These are phyloP conservation scores for Graphilbum ipis-grandicollis DNA, from an alignment of 2,329 filamentous ascomycete genomes.

Conservation along the genomic window DNA sequence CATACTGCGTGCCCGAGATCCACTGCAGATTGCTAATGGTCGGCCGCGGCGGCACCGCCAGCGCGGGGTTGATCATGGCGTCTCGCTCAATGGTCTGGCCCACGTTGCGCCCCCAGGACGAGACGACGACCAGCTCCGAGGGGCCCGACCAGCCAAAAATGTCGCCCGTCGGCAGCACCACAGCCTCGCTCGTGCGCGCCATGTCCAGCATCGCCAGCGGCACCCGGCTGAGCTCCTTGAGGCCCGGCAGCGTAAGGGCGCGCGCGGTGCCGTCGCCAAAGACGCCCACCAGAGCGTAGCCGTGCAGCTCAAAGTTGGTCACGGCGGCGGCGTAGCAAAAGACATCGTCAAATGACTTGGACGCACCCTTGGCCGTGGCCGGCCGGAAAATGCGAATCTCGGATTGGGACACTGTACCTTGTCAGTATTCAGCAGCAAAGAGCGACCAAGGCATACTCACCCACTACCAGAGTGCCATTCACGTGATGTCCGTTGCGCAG, in stretches of 20 bases:
- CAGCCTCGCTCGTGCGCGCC: conserved; percentile 48
- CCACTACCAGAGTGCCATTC: conserved; percentile 65
- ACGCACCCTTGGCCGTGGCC: conserved; percentile 71
- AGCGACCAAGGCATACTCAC: conserved; percentile 19
- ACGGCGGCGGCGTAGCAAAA: conserved; percentile 70
- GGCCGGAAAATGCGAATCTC: conserved; percentile 83
- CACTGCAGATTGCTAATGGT: conserved; percentile 93
- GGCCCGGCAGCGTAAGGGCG: conserved; percentile 69
- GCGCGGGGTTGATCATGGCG: conserved; percentile 59
- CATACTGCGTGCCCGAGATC: conserved; percentile 87
- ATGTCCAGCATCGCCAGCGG: conserved; percentile 56
- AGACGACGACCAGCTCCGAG: conserved; percentile 67
- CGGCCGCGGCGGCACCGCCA: conserved; percentile 59
- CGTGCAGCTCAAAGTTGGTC: conserved; percentile 55
- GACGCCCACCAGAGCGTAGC: conserved; percentile 63
- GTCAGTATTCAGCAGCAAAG: no score
- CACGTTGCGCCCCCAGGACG: conserved; percentile 60
- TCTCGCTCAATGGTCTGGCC: conserved; percentile 48
- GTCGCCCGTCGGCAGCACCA: conserved; percentile 63
- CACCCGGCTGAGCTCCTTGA: conserved; percentile 65
- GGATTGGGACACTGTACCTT: conserved; percentile 38
- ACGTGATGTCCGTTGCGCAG: conserved; percentile 59
- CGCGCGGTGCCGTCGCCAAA: conserved; percentile 70
- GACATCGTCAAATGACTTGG: conserved; percentile 70
- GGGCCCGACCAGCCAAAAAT: conserved; percentile 80